These are phyloP conservation scores for Backusella mclennaniae DNA, from an alignment of 192 early-diverging fungal species.

Conservation along the genomic window DNA sequence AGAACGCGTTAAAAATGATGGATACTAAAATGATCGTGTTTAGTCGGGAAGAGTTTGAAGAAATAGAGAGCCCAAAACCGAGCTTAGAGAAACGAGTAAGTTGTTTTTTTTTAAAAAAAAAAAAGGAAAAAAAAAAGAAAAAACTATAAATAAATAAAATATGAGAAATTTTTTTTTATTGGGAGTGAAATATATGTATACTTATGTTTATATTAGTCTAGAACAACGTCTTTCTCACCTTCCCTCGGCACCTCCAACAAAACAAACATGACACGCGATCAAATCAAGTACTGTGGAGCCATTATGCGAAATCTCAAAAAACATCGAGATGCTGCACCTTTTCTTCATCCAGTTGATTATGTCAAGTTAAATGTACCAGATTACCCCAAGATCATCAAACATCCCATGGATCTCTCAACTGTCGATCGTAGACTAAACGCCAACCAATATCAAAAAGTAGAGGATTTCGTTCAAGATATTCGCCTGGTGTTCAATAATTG, in stretches of 20 bases:
- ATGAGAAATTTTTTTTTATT: neutral
- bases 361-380: conserved; percentile 71
- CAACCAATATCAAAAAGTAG: conserved; percentile 56
- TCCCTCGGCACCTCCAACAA: conserved; percentile 25
- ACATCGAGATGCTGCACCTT: conserved; percentile 77
- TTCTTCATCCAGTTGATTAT: conserved; percentile 74
- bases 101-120: neutral
- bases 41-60: neutral
- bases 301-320: conserved; percentile 71
- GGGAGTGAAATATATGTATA: neutral
- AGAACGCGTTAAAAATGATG: neutral
- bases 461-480: conserved; percentile 64
- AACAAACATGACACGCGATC: conserved; percentile 63
- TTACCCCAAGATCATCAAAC: conserved; percentile 63
- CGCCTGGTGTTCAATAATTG: conserved; percentile 75
- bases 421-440: conserved; percentile 64
- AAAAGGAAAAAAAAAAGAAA: neutral
- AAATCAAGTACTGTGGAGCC: conserved; percentile 73
- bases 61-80: neutral
- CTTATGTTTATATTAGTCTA: neutral
- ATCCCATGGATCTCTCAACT: conserved; percentile 76
- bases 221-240: neutral
- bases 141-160: conserved; percentile 1
- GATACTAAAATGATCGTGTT: neutral
- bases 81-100: neutral